phyloP scores from a whole-genome alignment of 2,329 filamentous ascomycete species.

The Aspergillus sp. region DNA sequence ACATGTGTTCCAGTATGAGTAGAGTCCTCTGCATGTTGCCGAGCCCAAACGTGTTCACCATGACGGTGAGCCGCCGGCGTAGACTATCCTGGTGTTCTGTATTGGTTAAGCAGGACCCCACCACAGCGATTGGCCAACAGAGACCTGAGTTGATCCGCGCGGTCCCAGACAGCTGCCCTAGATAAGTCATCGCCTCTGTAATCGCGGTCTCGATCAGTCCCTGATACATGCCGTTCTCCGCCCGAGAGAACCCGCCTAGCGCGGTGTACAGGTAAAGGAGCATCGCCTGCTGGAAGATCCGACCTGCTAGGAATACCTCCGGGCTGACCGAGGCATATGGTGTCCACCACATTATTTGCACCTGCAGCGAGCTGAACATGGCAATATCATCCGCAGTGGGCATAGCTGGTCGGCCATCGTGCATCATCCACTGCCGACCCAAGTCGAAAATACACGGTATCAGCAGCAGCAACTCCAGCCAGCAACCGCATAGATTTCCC shows the following conservation, averaged over 20 bases:
- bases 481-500: slow-evolving; percentile 35
- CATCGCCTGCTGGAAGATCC: slow-evolving; percentile 51
- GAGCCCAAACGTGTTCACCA: slow-evolving; percentile 42
- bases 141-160: slow-evolving; percentile 39
- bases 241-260: slow-evolving; percentile 27
- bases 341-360: slow-evolving; percentile 45
- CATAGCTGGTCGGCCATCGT: slow-evolving; percentile 25
- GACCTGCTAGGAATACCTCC: slow-evolving; percentile 45
- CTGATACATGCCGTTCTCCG: slow-evolving; percentile 30
- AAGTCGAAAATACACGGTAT: slow-evolving; percentile 36
- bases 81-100: slow-evolving; percentile 29
- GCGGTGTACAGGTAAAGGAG: slow-evolving; percentile 46
- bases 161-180: slow-evolving; percentile 27
- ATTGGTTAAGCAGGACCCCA: slow-evolving; percentile 30
- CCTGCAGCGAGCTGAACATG: slow-evolving; percentile 48
- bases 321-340: slow-evolving; percentile 39
- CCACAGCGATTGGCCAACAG: slow-evolving; percentile 36
- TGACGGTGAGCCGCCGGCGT: slow-evolving; percentile 30
- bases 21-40: slow-evolving; percentile 52
- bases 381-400: slow-evolving; percentile 47
- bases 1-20: slow-evolving; percentile 47
- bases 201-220: slow-evolving; percentile 28
- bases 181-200: slow-evolving; percentile 30
- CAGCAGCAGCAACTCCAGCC: slow-evolving; percentile 33
- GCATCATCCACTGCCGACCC: slow-evolving; percentile 37